Evolutionary conservation across 1,284 basidiomycete genomes (phyloP).

Genomic region (Tilletia caries): DNA sequence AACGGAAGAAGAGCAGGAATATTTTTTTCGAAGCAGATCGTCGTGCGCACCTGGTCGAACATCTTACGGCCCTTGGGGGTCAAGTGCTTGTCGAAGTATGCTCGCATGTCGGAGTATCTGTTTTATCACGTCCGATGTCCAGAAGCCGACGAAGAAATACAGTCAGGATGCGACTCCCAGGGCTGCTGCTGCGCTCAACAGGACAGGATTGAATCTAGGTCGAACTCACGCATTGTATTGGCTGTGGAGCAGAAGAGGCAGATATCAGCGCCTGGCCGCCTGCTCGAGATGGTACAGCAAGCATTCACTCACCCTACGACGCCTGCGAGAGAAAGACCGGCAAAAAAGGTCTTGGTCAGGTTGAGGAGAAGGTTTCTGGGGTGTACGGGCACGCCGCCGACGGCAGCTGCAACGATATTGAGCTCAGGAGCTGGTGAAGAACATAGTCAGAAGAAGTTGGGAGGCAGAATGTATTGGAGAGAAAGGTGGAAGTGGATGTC

Average conservation of each 20-base stretch:
- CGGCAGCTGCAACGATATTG: conserved; percentile 19
- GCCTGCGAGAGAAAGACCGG: not conserved
- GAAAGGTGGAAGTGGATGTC: too few species aligned
- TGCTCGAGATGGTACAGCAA: too few species aligned
- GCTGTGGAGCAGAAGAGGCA: too few species aligned
- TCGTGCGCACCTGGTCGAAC: not conserved
- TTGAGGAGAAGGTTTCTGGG: conserved; percentile 2
- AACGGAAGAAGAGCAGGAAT: not conserved
- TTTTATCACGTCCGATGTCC: not conserved
- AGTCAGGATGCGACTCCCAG: too few species aligned
- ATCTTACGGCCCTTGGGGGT: not conserved
- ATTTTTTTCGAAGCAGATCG: not conserved
- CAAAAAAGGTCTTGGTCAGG: not conserved
- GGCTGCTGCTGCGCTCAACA: not conserved
- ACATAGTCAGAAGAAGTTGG: too few species aligned
- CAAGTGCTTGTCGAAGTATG: not conserved
- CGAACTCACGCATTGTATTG: not conserved
- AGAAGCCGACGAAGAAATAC: too few species aligned
- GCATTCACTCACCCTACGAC: not conserved
- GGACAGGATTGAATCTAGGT: too few species aligned
- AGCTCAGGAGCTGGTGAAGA: conserved; percentile 19
- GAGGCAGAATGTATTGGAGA: too few species aligned
- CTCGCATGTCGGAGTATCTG: conserved; percentile 6
- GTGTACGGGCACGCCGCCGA: conserved; percentile 15
- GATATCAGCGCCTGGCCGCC: too few species aligned